Evolutionary conservation across 2,329 filamentous ascomycete species (phyloP).

Genomic region (Aspergillus sp.): DNA sequence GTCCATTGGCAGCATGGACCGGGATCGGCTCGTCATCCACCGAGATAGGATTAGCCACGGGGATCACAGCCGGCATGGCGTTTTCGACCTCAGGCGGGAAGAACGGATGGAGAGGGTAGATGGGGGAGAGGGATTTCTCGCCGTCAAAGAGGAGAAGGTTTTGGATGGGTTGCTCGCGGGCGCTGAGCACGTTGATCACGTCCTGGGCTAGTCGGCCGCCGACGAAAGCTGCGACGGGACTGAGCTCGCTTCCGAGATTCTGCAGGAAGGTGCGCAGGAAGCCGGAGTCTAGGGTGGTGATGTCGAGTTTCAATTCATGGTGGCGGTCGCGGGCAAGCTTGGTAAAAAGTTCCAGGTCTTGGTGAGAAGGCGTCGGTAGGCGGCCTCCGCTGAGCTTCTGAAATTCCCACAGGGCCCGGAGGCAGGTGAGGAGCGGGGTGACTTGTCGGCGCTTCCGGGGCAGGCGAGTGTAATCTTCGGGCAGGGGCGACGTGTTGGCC

Average conservation of each 20-base stretch:
- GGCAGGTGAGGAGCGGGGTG: constrained; percentile 79
- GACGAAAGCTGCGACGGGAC: constrained; percentile 82
- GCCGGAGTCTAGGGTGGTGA: constrained; percentile 65
- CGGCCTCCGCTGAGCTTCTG: constrained; percentile 58
- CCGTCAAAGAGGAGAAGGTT: constrained; percentile 93
- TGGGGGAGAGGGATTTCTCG: constrained; percentile 71
- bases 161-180: constrained; percentile 90
- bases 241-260: constrained; percentile 79
- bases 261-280: constrained; percentile 83
- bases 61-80: constrained; percentile 27
- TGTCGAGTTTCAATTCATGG: constrained; percentile 68
- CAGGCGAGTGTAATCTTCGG: constrained; percentile 67
- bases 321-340: constrained; percentile 75
- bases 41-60: constrained; percentile 27
- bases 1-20: neutral
- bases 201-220: constrained; percentile 92
- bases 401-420: constrained; percentile 90
- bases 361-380: constrained; percentile 55
- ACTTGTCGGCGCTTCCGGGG: constrained; percentile 71
- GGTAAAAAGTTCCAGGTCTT: constrained; percentile 75
- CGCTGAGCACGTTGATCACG: constrained; percentile 91
- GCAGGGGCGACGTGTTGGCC: constrained; percentile 75
- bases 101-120: constrained; percentile 78
- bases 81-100: constrained; percentile 39
- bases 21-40: constrained; percentile 15